A percentile compares a stretch with the other conserved stretches of the same genome.
Conservation (phyloP, 1,284 basidiomycete species). For the Cystobasidium sp. region DNA sequence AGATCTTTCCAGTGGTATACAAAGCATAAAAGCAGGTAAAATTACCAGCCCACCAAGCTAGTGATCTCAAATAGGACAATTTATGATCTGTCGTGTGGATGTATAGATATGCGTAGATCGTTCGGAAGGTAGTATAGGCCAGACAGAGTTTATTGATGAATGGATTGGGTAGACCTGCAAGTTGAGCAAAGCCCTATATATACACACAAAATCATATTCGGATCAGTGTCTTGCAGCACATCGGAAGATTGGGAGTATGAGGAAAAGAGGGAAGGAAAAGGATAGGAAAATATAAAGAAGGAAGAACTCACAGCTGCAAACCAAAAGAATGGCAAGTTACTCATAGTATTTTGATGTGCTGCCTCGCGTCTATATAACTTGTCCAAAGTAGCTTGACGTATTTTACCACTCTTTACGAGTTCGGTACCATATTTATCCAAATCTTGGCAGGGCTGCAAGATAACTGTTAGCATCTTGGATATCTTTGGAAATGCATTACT, state of each 20-base stretch:
- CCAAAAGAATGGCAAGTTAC: conserved; percentile 33
- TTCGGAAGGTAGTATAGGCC: conserved; percentile 19
- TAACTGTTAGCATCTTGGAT: background rate
- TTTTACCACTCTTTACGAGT: conserved; percentile 32
- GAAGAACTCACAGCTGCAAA: conserved; percentile 20
- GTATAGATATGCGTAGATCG: conserved; percentile 28
- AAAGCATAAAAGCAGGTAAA: conserved; percentile 33
- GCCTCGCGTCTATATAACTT: conserved; percentile 37
- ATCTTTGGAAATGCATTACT: background rate
- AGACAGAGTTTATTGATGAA: conserved; percentile 40
- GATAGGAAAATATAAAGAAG: background rate
- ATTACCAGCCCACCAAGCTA: conserved; percentile 41
- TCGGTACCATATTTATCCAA: conserved; percentile 31
- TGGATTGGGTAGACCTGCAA: conserved; percentile 32
- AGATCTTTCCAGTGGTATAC: conserved; percentile 22
- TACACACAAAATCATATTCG: background rate
- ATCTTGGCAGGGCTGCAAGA: conserved; percentile 31
- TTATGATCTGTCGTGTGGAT: conserved; percentile 21
- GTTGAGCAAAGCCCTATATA: conserved; percentile 24
- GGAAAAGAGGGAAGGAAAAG: background rate
- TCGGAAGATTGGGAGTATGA: background rate
- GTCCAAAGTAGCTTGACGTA: conserved; percentile 28
- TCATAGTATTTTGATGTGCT: conserved; percentile 37
- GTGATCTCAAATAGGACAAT: conserved; percentile 12
- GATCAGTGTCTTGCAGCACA: background rate